Percentiles rank a stretch among this genome's conserved stretches.
Conservation (phyloP, 306 rosid genomes). For the Alnus glutinosa region DNA sequence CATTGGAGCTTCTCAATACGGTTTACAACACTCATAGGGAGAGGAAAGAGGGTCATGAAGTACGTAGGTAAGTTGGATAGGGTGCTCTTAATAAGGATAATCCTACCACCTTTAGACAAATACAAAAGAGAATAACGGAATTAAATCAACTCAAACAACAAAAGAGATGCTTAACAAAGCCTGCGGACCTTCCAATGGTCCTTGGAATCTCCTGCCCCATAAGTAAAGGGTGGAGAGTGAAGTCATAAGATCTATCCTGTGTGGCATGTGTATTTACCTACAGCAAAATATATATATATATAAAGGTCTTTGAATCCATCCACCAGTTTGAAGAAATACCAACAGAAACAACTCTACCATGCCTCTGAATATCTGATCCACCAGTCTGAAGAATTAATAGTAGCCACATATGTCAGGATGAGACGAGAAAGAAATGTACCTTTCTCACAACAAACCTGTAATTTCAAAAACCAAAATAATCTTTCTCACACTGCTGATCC, state of each 20-base stretch:
- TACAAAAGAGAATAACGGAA: too few relatives aligned
- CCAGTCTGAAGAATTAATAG: neutral
- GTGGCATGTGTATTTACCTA: neutral
- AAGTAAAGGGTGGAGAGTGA: neutral
- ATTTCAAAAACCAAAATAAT: slow-evolving; percentile 24
- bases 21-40: too few relatives aligned
- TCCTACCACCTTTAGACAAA: too few relatives aligned
- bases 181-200: too few relatives aligned
- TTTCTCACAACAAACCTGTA: slow-evolving; percentile 19
- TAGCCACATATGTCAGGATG: neutral
- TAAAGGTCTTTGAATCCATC: neutral
- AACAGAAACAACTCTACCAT: neutral
- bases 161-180: too few relatives aligned
- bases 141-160: too few relatives aligned
- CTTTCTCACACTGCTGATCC: slow-evolving; percentile 27
- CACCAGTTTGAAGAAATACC: neutral
- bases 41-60: too few relatives aligned
- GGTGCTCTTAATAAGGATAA: too few relatives aligned
- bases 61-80: too few relatives aligned
- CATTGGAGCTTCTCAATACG: too few relatives aligned
- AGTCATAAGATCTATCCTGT: neutral
- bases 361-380: neutral
- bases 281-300: too few relatives aligned
- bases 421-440: slow-evolving; percentile 22
- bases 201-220: too few relatives aligned